Evolutionary conservation across 345 rosid species (phyloP).

Genomic region (Brassica napus): DNA sequence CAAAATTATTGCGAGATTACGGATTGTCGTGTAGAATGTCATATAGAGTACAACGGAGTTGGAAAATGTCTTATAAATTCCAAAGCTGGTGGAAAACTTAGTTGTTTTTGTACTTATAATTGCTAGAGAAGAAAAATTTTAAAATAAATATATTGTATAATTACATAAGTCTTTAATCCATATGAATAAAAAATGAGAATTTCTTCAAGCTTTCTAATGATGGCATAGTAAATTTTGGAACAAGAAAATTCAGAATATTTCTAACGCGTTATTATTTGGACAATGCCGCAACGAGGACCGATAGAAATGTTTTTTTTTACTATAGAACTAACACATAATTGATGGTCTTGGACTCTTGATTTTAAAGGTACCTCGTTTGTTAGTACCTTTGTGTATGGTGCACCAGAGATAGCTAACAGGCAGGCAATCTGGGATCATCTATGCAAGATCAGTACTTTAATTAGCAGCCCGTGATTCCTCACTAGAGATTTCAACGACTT

Average conservation of each 20-base stretch:
- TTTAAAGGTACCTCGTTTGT: no score
- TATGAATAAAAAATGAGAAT: not conserved
- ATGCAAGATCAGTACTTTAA: no score
- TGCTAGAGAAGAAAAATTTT: conserved; percentile 9
- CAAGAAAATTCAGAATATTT: not conserved
- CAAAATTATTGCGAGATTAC: not conserved
- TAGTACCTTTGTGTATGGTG: no score
- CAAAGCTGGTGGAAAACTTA: conserved; percentile 3
- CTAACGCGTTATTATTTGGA: not conserved
- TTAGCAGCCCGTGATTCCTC: no score
- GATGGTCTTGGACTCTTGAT: no score
- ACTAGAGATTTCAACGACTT: no score
- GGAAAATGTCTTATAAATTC: conserved; percentile 29
- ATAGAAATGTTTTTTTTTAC: not conserved
- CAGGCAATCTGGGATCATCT: no score
- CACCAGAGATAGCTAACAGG: no score
- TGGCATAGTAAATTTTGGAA: not conserved
- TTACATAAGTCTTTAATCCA: not conserved
- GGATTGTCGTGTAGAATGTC: conserved; percentile 15
- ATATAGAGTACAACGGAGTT: conserved; percentile 12
- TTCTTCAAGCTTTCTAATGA: not conserved
- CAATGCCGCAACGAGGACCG: not conserved
- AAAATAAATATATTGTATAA: not conserved
- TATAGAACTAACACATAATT: not conserved
- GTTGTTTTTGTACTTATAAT: conserved; percentile 22